A percentile compares a stretch with the other conserved stretches of the same genome.
Conservation (phyloP, 2,329 filamentous ascomycete species). For the Ophiostoma himal-ulmi region DNA sequence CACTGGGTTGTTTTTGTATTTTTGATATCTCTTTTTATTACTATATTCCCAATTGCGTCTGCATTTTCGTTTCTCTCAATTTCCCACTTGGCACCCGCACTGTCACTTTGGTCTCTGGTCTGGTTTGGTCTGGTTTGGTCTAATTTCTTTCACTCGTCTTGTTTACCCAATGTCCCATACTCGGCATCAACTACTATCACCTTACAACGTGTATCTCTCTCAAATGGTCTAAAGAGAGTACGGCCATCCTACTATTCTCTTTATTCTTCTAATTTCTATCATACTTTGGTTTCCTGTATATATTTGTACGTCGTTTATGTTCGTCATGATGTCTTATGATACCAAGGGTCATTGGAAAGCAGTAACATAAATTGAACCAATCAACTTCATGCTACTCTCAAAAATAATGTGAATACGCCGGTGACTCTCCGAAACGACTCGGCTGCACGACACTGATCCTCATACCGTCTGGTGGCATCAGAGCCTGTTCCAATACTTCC, state of each 20-base stretch:
- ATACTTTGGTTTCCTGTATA: conserved; percentile 8
- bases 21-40: background rate
- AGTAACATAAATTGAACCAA: background rate
- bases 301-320: background rate
- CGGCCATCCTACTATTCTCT: background rate
- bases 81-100: background rate
- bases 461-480: background rate
- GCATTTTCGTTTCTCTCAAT: background rate
- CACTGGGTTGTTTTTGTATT: conserved; percentile 9
- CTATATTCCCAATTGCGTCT: background rate
- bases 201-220: background rate
- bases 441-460: background rate
- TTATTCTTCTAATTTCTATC: conserved; percentile 3
- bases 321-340: background rate
- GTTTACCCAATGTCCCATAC: background rate
- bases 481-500: background rate
- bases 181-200: background rate
- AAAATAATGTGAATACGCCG: background rate
- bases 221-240: background rate
- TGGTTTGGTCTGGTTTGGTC: background rate
- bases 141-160: background rate
- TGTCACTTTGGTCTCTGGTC: background rate
- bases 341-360: background rate
- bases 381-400: background rate
- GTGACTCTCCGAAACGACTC: background rate